Conservation (phyloP, 2,329 filamentous ascomycete genomes). For the Hypoxylon sp. region DNA sequence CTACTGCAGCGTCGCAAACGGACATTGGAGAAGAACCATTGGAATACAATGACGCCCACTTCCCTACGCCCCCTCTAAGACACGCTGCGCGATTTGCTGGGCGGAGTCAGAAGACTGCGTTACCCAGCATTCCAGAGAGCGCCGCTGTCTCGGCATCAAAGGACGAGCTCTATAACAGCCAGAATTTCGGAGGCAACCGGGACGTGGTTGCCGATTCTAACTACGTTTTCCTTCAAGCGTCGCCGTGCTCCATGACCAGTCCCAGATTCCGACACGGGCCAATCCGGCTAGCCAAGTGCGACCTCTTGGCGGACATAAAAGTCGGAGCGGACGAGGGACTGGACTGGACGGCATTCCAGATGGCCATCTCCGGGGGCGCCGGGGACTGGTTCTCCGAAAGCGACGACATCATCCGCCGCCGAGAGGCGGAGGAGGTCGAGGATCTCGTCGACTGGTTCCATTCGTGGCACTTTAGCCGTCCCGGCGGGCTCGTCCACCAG, state of each 20-base stretch:
- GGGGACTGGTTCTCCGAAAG: slow-evolving; percentile 66
- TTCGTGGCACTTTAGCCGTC: slow-evolving; percentile 63
- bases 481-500: slow-evolving; percentile 58
- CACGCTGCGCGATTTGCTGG: slow-evolving; percentile 47
- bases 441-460: slow-evolving; percentile 68
- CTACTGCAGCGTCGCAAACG: slow-evolving; percentile 21
- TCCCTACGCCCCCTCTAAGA: slow-evolving; percentile 55
- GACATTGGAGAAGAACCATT: slow-evolving; percentile 35
- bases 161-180: slow-evolving; percentile 41
- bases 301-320: slow-evolving; percentile 58
- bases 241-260: slow-evolving; percentile 64
- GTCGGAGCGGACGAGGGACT: slow-evolving; percentile 65
- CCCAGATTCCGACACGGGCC: slow-evolving; percentile 69
- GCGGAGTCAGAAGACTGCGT: slow-evolving; percentile 47
- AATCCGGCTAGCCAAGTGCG: slow-evolving; percentile 66
- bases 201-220: slow-evolving; percentile 58
- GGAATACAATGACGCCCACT: slow-evolving; percentile 44
- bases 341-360: slow-evolving; percentile 77
- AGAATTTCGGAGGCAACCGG: slow-evolving; percentile 28
- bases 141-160: slow-evolving; percentile 31
- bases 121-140: slow-evolving; percentile 53
- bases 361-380: slow-evolving; percentile 72
- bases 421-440: slow-evolving; percentile 63
- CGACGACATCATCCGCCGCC: slow-evolving; percentile 58
- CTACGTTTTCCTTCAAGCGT: slow-evolving; percentile 64